phyloP scores from a whole-genome alignment of 768 basidiomycete species.

The Leccinum incarnatum region DNA sequence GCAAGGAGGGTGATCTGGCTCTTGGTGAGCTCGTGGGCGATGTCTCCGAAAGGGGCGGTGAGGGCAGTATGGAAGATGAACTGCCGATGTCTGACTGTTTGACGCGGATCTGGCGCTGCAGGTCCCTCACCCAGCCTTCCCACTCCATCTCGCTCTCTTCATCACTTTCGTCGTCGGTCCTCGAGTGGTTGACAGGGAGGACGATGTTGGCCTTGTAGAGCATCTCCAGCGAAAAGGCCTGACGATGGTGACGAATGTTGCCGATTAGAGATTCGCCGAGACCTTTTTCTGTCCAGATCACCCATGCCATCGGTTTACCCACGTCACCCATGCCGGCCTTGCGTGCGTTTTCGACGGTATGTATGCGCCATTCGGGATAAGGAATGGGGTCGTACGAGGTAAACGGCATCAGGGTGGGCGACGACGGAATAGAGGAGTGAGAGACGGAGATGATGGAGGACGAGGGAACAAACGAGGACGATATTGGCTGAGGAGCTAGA shows the following conservation, averaged over 20 bases:
- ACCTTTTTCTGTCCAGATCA: slow-evolving; percentile 34
- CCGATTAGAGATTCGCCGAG: slow-evolving; percentile 18
- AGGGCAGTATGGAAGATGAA: slow-evolving; percentile 18
- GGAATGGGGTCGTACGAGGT: slow-evolving; percentile 39
- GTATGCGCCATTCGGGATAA: slow-evolving; percentile 67
- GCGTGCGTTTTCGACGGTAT: slow-evolving; percentile 48
- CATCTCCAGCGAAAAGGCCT: slow-evolving; percentile 24
- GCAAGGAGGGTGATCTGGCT: slow-evolving; percentile 12
- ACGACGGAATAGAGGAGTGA: slow-evolving; percentile 22
- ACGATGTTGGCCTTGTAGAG: slow-evolving; percentile 14
- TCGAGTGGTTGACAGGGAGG: slow-evolving; percentile 8
- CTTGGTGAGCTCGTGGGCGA: slow-evolving; percentile 26
- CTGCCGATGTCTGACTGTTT: slow-evolving; percentile 8
- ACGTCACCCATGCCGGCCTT: slow-evolving; percentile 59
- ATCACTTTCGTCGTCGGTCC: slow-evolving; percentile 37
- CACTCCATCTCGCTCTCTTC: slow-evolving; percentile 60
- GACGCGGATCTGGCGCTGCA: slow-evolving; percentile 39
- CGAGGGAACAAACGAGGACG: slow-evolving; percentile 43
- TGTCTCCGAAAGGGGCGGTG: slow-evolving; percentile 28
- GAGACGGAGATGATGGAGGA: slow-evolving; percentile 58
- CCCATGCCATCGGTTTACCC: slow-evolving; percentile 50
- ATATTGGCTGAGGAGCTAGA: slow-evolving; percentile 32
- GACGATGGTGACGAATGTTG: slow-evolving; percentile 23
- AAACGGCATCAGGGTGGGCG: slow-evolving; percentile 16
- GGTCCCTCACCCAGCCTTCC: slow-evolving; percentile 63